These are phyloP conservation scores for Emericellopsis cladophorae DNA, from an alignment of 2,329 filamentous ascomycete species.

Conservation along the genomic window DNA sequence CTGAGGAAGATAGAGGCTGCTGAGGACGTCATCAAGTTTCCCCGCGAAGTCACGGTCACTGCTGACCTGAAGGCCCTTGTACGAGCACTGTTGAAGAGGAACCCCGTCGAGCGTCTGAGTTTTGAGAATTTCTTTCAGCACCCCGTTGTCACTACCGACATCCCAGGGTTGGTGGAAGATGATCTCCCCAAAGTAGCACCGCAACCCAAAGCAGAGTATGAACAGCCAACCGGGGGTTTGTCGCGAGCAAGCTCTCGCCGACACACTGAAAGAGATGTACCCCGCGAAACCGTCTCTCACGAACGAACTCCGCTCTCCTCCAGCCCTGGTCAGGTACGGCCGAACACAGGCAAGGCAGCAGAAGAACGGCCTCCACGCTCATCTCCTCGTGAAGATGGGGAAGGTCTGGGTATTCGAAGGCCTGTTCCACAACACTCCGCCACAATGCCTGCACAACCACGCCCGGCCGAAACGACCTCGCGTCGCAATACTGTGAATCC, in stretches of 20 bases:
- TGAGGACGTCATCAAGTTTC: conserved; percentile 76
- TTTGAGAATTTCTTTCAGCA: conserved; percentile 80
- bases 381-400: conserved; percentile 31
- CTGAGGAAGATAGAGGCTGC: conserved; percentile 83
- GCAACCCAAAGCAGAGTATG: conserved; percentile 2
- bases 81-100: conserved; percentile 69
- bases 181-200: conserved; percentile 38
- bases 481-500: conserved; percentile 3
- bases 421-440: conserved; percentile 31
- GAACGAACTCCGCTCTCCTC: background rate
- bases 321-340: background rate
- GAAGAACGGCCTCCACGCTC: conserved; percentile 15
- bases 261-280: background rate
- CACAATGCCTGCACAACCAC: conserved; percentile 33
- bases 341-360: conserved; percentile 7
- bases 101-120: conserved; percentile 70
- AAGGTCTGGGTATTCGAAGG: conserved; percentile 40
- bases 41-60: conserved; percentile 57
- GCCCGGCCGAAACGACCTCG: conserved; percentile 9
- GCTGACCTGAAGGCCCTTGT: conserved; percentile 72
- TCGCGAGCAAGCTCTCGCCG: background rate
- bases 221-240: background rate
- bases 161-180: conserved; percentile 71
- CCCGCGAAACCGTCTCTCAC: background rate
- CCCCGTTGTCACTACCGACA: conserved; percentile 57